Base-by-base conservation (phyloP, 2,329 filamentous ascomycete genomes). In the Leptographium procerum region DNA sequence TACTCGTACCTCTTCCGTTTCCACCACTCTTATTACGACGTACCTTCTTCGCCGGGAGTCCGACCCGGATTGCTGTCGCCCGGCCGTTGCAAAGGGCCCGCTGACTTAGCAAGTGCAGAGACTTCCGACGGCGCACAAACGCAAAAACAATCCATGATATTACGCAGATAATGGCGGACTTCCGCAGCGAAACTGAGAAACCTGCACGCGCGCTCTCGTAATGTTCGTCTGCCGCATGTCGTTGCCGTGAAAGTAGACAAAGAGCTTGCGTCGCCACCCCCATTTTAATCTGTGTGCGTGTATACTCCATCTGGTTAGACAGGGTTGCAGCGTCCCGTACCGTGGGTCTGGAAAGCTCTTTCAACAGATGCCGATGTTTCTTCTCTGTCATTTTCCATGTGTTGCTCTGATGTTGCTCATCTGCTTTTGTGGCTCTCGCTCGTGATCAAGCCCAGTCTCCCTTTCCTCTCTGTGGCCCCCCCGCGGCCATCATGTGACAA, bases 261-360 rank as follows among this genome's bases (percentile, higher is more conserved):
- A 43, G 40, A 48, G 45, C 45, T 24, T 26, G 45, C 22, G 45
- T 28, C 45, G 45, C 45, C 45, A 48, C 45, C 40, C 40, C 40
- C 40, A n/a, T n/a, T 43, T 43, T 31, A 11, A 26, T 26, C 45
- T 48, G 26, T 5, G 28, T 26, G 26, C 22, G 45, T 48, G n/a
- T n/a, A n/a, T n/a, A 22, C 52, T 24, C 5, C 31, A 19, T 54
- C 16, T 16, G 52, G 52, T 26, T 54, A 54, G 33, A 14, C 51
- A 22, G 51, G 11, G 51, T 57, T 50, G 56, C 59, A 57, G 57
- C 59, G 61, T 59, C 55, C 61, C 61, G 61, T 60, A 59, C 61
- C 61, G 61, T 52, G 57, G 61, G 55, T 36, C 55, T 55, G 55
- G 60, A 56, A n/a, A 50, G 40, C 28, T 24, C 26, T 24, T 10